A percentile compares a stretch with the other conserved stretches of the same genome.
These are phyloP conservation scores for Gossypium australe DNA, from an alignment of 345 rosid species.

Conservation along the genomic window DNA sequence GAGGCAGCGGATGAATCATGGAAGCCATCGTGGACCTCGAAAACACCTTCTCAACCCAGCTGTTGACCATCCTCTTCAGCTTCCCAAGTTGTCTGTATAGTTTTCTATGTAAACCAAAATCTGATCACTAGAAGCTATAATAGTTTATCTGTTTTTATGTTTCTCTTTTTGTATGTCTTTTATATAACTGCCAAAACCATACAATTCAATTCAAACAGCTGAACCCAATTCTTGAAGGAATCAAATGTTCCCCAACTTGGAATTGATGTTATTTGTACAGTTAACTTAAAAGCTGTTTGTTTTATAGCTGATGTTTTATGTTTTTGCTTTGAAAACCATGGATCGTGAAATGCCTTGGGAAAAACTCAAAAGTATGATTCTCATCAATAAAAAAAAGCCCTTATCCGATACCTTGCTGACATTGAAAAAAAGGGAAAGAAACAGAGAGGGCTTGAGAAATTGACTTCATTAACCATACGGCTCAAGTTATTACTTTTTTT, in stretches of 20 bases:
- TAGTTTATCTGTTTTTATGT: background rate
- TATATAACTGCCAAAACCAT: background rate
- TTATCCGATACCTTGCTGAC: background rate
- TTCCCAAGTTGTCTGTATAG: constrained; percentile 34
- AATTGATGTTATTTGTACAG: background rate
- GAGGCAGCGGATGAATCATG: constrained; percentile 30
- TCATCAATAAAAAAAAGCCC: background rate
- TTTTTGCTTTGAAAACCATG: background rate
- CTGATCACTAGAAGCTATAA: background rate
- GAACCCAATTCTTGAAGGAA: background rate
- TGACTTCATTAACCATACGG: background rate
- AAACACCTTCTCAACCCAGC: constrained; percentile 36
- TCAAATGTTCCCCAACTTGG: background rate
- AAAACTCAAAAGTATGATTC: background rate
- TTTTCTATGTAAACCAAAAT: background rate
- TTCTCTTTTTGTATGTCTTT: background rate
- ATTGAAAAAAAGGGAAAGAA: background rate
- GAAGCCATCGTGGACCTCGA: constrained; percentile 35
- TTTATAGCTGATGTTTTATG: background rate
- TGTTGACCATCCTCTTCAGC: constrained; percentile 19
- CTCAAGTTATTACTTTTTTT: background rate
- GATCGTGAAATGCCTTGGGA: background rate
- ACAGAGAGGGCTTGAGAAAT: constrained; percentile 1
- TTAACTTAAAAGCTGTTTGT: background rate
- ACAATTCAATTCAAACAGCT: background rate